A percentile compares a stretch with the other conserved stretches of the same genome.
Evolutionary conservation across 352 stramenopile species (phyloP).

Genomic region (Pilasporangium apinafurcum): DNA sequence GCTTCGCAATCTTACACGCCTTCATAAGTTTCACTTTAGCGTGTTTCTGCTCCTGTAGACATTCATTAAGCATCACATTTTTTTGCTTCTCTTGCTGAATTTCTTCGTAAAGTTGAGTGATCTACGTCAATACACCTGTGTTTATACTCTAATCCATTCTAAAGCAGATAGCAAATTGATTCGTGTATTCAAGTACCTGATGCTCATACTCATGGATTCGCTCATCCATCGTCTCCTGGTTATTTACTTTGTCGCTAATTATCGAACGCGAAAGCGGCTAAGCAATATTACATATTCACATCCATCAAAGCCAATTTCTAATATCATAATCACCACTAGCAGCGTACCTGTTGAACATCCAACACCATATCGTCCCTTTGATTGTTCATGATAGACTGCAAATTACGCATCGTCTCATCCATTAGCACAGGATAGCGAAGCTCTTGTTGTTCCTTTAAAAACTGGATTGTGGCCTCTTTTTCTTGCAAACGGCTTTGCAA

Average conservation of each 20-base stretch:
- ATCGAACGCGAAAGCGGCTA: conserved; percentile 33
- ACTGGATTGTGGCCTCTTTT: conserved; percentile 39
- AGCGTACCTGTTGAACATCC: neutral
- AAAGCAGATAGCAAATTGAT: neutral
- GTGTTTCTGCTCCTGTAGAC: conserved; percentile 60
- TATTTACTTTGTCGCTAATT: conserved; percentile 21
- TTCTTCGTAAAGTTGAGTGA: conserved; percentile 60
- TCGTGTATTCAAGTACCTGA: conserved; percentile 19
- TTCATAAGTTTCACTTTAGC: conserved; percentile 70
- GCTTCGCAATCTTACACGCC: conserved; percentile 54
- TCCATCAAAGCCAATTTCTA: neutral
- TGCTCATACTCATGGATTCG: conserved; percentile 67
- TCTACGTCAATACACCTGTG: conserved; percentile 20
- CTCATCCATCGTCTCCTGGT: conserved; percentile 23
- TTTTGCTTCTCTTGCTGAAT: conserved; percentile 64
- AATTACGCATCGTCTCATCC: conserved; percentile 55
- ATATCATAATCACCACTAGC: neutral
- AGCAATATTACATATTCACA: neutral
- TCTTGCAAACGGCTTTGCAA: conserved; percentile 55
- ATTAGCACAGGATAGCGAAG: conserved; percentile 43
- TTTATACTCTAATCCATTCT: neutral
- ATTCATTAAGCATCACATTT: conserved; percentile 60
- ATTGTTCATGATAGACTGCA: conserved; percentile 35
- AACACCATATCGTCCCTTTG: conserved; percentile 11
- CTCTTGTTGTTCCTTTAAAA: conserved; percentile 46